Conservation (phyloP, 139 green algal species). For the Diplosphaera chodatii region DNA sequence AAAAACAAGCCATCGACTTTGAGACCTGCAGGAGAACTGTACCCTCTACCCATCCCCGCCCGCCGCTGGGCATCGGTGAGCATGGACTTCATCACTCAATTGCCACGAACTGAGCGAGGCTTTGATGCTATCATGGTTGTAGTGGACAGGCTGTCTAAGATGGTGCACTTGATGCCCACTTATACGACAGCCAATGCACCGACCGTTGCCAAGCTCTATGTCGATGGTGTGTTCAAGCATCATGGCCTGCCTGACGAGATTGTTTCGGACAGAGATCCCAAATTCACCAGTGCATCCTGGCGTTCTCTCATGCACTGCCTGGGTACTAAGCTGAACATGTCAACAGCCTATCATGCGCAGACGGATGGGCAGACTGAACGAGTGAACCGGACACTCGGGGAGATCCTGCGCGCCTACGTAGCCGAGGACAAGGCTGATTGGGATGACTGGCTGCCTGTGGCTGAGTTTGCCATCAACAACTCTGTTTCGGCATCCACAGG, state of each 20-base stretch:
- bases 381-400: constrained; percentile 34
- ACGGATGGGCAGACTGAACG: constrained; percentile 65
- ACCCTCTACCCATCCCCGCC: constrained; percentile 30
- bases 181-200: constrained; percentile 20
- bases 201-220: constrained; percentile 35
- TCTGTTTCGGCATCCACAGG: not conserved
- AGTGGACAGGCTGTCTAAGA: constrained; percentile 51
- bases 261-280: constrained; percentile 47
- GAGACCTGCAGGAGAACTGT: constrained; percentile 23
- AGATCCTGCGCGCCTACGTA: constrained; percentile 36
- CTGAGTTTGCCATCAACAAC: constrained; percentile 37
- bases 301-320: constrained; percentile 18
- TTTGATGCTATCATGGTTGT: constrained; percentile 41
- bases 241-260: constrained; percentile 43
- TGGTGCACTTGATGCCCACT: constrained; percentile 32
- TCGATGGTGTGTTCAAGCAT: constrained; percentile 26
- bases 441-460: constrained; percentile 11
- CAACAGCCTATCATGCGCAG: constrained; percentile 49
- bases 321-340: constrained; percentile 34
- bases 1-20: constrained; percentile 20
- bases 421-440: constrained; percentile 19
- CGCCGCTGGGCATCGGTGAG: constrained; percentile 29
- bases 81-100: constrained; percentile 53
- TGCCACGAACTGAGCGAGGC: constrained; percentile 23
- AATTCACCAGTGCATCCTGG: constrained; percentile 46